Conservation (phyloP, 805 yeast species). For the Yamadazyma philogaea region DNA sequence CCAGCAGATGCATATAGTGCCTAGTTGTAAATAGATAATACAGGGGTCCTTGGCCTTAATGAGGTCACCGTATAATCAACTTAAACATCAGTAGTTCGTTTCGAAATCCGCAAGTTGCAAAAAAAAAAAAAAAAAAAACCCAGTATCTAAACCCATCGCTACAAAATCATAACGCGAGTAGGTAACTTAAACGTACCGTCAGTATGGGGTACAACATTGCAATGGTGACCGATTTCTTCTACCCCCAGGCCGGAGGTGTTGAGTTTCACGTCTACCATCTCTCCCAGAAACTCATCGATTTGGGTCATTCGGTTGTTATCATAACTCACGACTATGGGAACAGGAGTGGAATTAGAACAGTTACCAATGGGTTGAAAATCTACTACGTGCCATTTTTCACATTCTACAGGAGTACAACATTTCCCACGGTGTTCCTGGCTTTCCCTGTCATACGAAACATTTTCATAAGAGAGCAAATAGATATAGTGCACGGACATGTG, state of each 20-base stretch:
- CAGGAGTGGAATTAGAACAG: conserved; percentile 74
- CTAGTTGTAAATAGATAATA: conserved; percentile 1
- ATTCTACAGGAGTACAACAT: conserved; percentile 77
- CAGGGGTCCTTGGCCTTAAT: background rate
- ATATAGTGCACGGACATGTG: conserved; percentile 95
- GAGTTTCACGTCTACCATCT: conserved; percentile 93
- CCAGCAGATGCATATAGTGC: conserved; percentile 39
- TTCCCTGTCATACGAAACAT: conserved; percentile 86
- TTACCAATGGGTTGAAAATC: conserved; percentile 89
- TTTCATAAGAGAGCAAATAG: conserved; percentile 77
- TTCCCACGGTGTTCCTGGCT: conserved; percentile 85
- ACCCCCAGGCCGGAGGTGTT: conserved; percentile 98
- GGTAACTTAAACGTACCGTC: background rate
- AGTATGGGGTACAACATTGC: conserved; percentile 22
- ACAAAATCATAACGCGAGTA: background rate
- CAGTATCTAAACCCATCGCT: background rate
- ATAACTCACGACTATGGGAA: conserved; percentile 87
- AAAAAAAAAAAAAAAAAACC: no score
- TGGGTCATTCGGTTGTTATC: conserved; percentile 83
- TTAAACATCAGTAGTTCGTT: background rate
- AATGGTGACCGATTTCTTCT: conserved; percentile 96
- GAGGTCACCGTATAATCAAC: background rate
- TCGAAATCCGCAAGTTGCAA: background rate
- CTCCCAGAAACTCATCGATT: conserved; percentile 72
- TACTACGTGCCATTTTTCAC: conserved; percentile 84